phyloP scores from a whole-genome alignment of 2,329 filamentous ascomycete genomes.

The Arthrinium phaeospermum region DNA sequence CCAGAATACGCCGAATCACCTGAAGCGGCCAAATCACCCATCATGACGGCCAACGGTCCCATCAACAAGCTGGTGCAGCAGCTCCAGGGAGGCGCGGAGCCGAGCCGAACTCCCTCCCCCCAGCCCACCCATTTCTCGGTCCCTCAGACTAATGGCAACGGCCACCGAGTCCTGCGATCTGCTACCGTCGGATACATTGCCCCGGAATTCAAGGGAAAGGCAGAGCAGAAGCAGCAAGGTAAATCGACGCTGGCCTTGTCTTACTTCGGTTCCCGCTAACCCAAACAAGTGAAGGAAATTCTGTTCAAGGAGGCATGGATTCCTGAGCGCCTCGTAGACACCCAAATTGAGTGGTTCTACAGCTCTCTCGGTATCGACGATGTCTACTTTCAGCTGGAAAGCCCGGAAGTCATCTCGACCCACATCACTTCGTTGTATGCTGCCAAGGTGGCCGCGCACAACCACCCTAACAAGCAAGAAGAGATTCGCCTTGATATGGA shows the following conservation, averaged over 20 bases:
- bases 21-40: conserved; percentile 36
- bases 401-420: conserved; percentile 83
- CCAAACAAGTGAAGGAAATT: conserved; percentile 74
- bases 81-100: conserved; percentile 46
- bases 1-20: conserved; percentile 51
- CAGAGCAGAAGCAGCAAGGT: conserved; percentile 86
- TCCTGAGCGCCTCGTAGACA: conserved; percentile 79
- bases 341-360: conserved; percentile 96
- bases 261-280: conserved; percentile 18
- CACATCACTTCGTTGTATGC: conserved; percentile 97
- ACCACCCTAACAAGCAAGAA: conserved; percentile 89
- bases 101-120: conserved; percentile 76
- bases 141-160: conserved; percentile 65
- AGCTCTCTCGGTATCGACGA: conserved; percentile 97
- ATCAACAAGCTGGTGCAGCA: conserved; percentile 49
- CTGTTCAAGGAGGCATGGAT: conserved; percentile 85
- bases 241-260: conserved; percentile 36
- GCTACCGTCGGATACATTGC: conserved; percentile 94
- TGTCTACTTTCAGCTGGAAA: conserved; percentile 95
- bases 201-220: conserved; percentile 91
- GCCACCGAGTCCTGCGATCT: conserved; percentile 79
- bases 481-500: conserved; percentile 98
- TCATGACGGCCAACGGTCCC: conserved; percentile 42
- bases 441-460: conserved; percentile 92
- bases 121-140: conserved; percentile 86